Conservation (phyloP, 1,284 basidiomycete genomes). For the Tausonia pullulans region DNA sequence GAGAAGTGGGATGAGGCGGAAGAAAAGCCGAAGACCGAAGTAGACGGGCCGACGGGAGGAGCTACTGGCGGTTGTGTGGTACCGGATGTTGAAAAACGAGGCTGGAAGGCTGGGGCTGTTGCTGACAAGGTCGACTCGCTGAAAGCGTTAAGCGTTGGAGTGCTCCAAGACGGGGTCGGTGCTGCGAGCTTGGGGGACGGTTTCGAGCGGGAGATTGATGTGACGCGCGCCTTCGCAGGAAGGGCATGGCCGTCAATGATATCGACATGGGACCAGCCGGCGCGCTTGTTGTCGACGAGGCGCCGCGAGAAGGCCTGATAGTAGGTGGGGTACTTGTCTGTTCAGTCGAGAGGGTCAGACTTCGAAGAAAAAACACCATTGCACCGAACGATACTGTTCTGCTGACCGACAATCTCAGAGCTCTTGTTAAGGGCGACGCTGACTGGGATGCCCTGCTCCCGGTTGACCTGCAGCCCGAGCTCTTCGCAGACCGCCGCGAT, state of each 20-base stretch:
- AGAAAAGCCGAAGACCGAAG: background rate
- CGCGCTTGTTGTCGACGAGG: conserved; percentile 42
- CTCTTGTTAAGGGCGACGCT: conserved; percentile 15
- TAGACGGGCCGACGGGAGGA: background rate
- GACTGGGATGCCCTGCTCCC: conserved; percentile 46
- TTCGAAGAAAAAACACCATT: conserved; percentile 45
- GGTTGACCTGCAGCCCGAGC: conserved; percentile 40
- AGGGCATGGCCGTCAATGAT: conserved; percentile 53
- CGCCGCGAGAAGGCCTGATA: background rate
- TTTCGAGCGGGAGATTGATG: background rate
- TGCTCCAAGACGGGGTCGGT: background rate
- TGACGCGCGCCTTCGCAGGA: background rate
- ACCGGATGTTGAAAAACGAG: background rate
- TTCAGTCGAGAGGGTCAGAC: conserved; percentile 45
- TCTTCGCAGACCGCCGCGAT: conserved; percentile 32
- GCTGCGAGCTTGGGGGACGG: background rate
- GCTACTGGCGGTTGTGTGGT: background rate
- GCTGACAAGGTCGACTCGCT: background rate
- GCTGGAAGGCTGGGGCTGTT: background rate
- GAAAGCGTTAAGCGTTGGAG: background rate
- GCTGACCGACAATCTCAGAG: conserved; percentile 30
- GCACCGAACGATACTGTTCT: conserved; percentile 57
- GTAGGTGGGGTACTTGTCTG: conserved; percentile 53
- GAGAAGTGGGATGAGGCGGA: too few species aligned
- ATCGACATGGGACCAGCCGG: conserved; percentile 49